Conservation (phyloP, 352 stramenopile species). For the Pythium insidiosum region DNA sequence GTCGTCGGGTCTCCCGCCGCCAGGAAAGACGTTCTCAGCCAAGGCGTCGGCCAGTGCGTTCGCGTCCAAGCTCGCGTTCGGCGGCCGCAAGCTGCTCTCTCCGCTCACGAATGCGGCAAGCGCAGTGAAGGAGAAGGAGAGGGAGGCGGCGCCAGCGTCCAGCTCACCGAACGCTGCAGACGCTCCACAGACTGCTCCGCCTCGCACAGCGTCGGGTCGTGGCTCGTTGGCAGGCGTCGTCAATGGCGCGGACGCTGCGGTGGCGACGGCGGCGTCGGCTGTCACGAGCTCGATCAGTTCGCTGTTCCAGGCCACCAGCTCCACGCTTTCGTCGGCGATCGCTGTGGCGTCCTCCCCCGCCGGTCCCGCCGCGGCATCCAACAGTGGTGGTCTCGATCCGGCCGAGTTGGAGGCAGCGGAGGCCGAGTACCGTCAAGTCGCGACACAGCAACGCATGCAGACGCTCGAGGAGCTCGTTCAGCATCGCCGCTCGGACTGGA, state of each 20-base stretch:
- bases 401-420: slow-evolving; percentile 17
- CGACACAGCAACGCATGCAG: slow-evolving; percentile 57
- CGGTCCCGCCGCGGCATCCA: not conserved
- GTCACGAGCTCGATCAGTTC: slow-evolving; percentile 15
- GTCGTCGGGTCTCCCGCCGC: slow-evolving; percentile 23
- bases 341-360: not conserved
- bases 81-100: slow-evolving; percentile 44
- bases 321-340: not conserved
- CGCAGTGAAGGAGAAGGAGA: not conserved
- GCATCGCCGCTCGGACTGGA: slow-evolving; percentile 65
- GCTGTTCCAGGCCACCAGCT: not conserved
- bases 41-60: slow-evolving; percentile 41
- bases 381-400: not conserved
- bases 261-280: slow-evolving; percentile 10
- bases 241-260: slow-evolving; percentile 8
- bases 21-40: slow-evolving; percentile 21
- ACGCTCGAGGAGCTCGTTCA: slow-evolving; percentile 71
- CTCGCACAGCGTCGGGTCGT: not conserved
- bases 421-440: slow-evolving; percentile 38
- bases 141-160: not conserved
- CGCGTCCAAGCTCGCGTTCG: slow-evolving; percentile 43
- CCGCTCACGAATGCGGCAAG: slow-evolving; percentile 16
- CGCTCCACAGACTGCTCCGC: too few relatives aligned
- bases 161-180: too few relatives aligned
- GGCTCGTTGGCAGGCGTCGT: slow-evolving; percentile 3